Evolutionary conservation across 1,284 basidiomycete species (phyloP).

Genomic region (Ceratobasidium papillatum): DNA sequence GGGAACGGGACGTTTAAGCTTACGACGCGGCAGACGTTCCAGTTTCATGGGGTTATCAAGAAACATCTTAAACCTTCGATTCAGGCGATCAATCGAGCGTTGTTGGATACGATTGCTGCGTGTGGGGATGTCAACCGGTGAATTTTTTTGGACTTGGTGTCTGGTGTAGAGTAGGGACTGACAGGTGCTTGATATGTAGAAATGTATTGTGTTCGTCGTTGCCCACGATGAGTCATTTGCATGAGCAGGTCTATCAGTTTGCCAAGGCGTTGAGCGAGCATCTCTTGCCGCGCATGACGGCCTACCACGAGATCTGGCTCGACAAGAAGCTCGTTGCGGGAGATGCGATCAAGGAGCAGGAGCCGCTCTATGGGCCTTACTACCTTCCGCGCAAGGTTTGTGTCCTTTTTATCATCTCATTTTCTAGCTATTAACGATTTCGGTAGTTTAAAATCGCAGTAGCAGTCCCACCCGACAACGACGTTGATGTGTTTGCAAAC

Average conservation of each 20-base stretch:
- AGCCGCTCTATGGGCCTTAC: constrained; percentile 96
- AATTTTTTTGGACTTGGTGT: constrained; percentile 46
- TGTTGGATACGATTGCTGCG: constrained; percentile 96
- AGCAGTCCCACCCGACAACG: constrained; percentile 96
- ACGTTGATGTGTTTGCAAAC: constrained; percentile 95
- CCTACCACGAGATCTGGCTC: constrained; percentile 99
- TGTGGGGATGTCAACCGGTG: constrained; percentile 98
- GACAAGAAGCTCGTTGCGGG: constrained; percentile 95
- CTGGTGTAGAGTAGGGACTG: constrained; percentile 39
- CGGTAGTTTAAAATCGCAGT: constrained; percentile 97
- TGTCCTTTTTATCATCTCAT: constrained; percentile 22
- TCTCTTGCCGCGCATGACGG: constrained; percentile 88
- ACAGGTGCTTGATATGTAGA: constrained; percentile 54
- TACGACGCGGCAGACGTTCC: constrained; percentile 98
- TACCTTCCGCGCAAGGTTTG: constrained; percentile 92
- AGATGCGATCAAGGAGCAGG: constrained; percentile 90
- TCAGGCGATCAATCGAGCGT: constrained; percentile 91
- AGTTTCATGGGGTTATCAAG: constrained; percentile 99
- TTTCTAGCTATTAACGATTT: constrained; percentile 23
- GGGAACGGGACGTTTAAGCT: constrained; percentile 96
- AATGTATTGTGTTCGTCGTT: constrained; percentile 95
- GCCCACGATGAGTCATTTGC: constrained; percentile 85
- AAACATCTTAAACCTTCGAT: constrained; percentile 95
- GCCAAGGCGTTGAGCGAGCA: constrained; percentile 87
- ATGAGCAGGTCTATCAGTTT: constrained; percentile 86